A percentile compares a stretch with the other conserved stretches of the same genome.
phyloP scores from a whole-genome alignment of 495 filamentous ascomycete species.

The Xylaria telfairii region DNA sequence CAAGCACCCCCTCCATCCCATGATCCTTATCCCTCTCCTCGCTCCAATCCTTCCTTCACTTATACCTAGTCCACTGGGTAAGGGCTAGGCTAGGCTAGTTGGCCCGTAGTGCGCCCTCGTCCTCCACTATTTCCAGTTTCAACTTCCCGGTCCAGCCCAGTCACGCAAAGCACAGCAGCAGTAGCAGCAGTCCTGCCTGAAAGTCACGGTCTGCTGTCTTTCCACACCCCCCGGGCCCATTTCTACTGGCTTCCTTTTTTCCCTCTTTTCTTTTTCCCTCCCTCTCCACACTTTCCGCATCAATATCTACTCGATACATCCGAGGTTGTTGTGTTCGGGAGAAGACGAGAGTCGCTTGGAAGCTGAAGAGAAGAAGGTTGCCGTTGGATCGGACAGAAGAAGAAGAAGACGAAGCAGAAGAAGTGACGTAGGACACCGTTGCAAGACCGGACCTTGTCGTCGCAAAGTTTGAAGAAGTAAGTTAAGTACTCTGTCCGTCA shows the following conservation, averaged over 20 bases:
- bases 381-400: constrained; percentile 27
- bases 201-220: constrained; percentile 13
- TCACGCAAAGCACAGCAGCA: constrained; percentile 8
- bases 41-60: constrained; percentile 26
- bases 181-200: constrained; percentile 20
- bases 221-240: constrained; percentile 1
- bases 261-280: constrained; percentile 23
- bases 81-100: constrained; percentile 30
- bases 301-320: constrained; percentile 22
- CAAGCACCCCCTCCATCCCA: constrained; percentile 38
- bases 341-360: constrained; percentile 32
- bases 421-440: constrained; percentile 7
- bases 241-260: constrained; percentile 22
- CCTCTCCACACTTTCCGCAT: constrained; percentile 26
- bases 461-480: constrained; percentile 23
- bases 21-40: constrained; percentile 28
- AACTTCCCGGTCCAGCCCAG: constrained; percentile 22
- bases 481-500: constrained; percentile 27
- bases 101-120: constrained; percentile 26
- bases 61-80: constrained; percentile 27
- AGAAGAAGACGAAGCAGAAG: constrained; percentile 17
- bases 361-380: constrained; percentile 30
- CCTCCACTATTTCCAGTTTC: constrained; percentile 31
- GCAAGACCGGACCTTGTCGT: constrained; percentile 10
- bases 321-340: constrained; percentile 28